Evolutionary conservation across 2,329 filamentous ascomycete species (phyloP).

Genomic region (Aspergillus floridensis): DNA sequence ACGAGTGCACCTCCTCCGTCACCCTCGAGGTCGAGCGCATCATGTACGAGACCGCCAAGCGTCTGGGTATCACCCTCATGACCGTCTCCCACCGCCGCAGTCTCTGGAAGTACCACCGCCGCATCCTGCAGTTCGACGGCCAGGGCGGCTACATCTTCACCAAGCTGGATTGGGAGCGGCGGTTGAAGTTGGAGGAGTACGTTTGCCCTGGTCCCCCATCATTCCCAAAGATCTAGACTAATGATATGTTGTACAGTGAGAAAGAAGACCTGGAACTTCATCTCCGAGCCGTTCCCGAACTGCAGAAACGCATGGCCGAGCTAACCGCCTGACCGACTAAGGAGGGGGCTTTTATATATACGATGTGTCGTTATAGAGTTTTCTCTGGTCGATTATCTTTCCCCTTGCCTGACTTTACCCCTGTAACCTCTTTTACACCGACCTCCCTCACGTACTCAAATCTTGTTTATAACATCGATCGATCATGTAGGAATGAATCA

Average conservation of each 20-base stretch:
- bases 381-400: no score
- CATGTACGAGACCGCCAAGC: constrained; percentile 97
- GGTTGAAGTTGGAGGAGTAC: constrained; percentile 81
- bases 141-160: constrained; percentile 91
- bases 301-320: constrained; percentile 81
- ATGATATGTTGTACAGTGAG: constrained; percentile 53
- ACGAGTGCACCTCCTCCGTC: constrained; percentile 95
- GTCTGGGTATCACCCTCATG: constrained; percentile 89
- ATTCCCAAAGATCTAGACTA: not conserved
- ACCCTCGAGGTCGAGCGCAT: constrained; percentile 90
- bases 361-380: not conserved
- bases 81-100: constrained; percentile 89
- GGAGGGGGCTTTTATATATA: not conserved
- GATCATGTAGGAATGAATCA: not conserved
- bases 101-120: constrained; percentile 93
- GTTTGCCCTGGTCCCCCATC: constrained; percentile 22
- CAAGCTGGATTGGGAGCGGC: constrained; percentile 78
- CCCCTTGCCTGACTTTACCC: no score
- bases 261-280: constrained; percentile 89
- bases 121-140: constrained; percentile 94
- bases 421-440: no score
- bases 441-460: not conserved
- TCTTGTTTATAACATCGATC: not conserved
- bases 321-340: constrained; percentile 51
- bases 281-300: constrained; percentile 79